Percentiles rank a stretch among this genome's conserved stretches.
phyloP scores from a whole-genome alignment of 352 stramenopile species.

The Globisporangium heterothallicum region DNA sequence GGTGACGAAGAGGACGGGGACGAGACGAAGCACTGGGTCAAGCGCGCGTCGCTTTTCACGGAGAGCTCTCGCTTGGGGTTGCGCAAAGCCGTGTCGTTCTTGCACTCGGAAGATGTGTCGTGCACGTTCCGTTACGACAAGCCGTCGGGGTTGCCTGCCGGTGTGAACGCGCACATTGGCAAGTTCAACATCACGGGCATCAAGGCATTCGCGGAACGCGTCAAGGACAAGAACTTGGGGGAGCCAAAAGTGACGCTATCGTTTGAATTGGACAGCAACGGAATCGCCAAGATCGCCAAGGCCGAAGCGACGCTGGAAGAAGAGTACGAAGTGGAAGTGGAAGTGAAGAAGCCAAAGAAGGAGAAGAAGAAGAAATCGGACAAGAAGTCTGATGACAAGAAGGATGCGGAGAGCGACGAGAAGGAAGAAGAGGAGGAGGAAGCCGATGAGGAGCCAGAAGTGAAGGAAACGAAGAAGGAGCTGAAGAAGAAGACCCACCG shows the following conservation, averaged over 20 bases:
- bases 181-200: conserved; percentile 93
- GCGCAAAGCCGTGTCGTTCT: conserved; percentile 95
- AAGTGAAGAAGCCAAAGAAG: conserved; percentile 60
- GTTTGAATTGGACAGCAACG: conserved; percentile 92
- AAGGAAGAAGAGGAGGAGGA: conserved; percentile 30
- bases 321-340: conserved; percentile 68
- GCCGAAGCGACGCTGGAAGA: conserved; percentile 90
- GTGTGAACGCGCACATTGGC: conserved; percentile 72
- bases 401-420: conserved; percentile 29
- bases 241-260: conserved; percentile 92
- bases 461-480: conserved; percentile 74
- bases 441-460: conserved; percentile 21
- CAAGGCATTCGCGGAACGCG: conserved; percentile 81
- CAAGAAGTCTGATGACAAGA: conserved; percentile 37
- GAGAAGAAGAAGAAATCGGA: conserved; percentile 31
- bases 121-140: conserved; percentile 92
- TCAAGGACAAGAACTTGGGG: conserved; percentile 85
- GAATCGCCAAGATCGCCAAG: conserved; percentile 88
- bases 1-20: conserved; percentile 40
- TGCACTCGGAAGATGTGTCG: conserved; percentile 88
- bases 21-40: conserved; percentile 84
- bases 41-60: conserved; percentile 91
- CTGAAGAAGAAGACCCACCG: conserved; percentile 89
- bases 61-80: conserved; percentile 74
- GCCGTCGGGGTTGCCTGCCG: conserved; percentile 63